Evolutionary conservation across 2,329 filamentous ascomycete genomes (phyloP).

Genomic region (Trichoderma pleuroti): DNA sequence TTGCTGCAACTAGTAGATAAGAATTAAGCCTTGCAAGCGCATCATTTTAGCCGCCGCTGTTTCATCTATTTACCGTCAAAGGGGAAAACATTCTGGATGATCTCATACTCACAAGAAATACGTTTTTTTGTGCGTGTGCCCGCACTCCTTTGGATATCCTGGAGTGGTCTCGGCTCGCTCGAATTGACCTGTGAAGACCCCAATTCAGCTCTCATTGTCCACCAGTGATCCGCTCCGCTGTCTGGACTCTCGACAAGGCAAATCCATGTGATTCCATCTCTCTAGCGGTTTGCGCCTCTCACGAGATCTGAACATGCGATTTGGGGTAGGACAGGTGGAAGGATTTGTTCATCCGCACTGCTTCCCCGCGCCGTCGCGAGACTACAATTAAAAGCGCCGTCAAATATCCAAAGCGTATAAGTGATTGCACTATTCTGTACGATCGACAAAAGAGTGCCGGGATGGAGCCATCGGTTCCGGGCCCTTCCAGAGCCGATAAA

Average conservation of each 20-base stretch:
- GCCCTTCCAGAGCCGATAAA: not conserved
- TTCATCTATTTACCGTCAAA: not conserved
- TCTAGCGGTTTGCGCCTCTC: not conserved
- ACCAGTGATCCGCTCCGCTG: not conserved
- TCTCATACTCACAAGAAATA: not conserved
- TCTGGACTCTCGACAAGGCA: not conserved
- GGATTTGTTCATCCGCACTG: not conserved
- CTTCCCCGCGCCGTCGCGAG: slow-evolving; percentile 1
- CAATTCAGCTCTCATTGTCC: not conserved
- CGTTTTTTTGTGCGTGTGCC: not conserved
- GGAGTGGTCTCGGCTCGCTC: not conserved
- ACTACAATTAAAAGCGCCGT: not conserved
- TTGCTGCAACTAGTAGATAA: not conserved
- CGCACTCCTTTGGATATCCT: not conserved
- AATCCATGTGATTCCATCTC: not conserved
- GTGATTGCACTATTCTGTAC: not conserved
- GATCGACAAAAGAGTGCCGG: not conserved
- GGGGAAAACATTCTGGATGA: not conserved
- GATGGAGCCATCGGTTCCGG: not conserved
- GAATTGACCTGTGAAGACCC: not conserved
- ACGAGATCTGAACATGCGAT: not conserved
- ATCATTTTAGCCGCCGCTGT: not conserved
- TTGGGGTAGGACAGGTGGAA: not conserved
- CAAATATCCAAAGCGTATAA: not conserved
- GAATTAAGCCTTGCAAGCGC: not conserved